A percentile compares a stretch with the other conserved stretches of the same genome.
These are phyloP conservation scores for Barbarea vulgaris DNA, from an alignment of 345 rosid genomes.

Conservation along the genomic window DNA sequence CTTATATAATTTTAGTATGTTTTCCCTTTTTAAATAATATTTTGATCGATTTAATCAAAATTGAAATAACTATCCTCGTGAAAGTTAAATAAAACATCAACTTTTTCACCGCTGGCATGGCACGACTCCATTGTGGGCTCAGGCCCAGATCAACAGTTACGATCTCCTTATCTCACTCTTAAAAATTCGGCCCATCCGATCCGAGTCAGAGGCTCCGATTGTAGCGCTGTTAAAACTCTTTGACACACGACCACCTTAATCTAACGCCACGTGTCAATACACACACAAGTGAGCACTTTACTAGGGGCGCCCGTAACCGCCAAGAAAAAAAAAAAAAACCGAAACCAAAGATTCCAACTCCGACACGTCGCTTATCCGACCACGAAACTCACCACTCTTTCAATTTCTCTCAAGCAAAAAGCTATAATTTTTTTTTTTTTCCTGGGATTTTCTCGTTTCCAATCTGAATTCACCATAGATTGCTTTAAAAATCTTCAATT, in stretches of 20 bases:
- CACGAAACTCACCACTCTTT: constrained; percentile 18
- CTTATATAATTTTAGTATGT: too few species aligned
- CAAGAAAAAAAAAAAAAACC: not conserved
- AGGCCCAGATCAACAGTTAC: not conserved
- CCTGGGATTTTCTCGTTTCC: not conserved
- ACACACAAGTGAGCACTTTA: not conserved
- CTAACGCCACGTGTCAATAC: constrained; percentile 15
- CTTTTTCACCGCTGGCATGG: not conserved
- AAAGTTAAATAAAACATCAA: not conserved
- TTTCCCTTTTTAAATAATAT: too few species aligned
- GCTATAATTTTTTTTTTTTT: not conserved
- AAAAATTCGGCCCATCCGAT: not conserved
- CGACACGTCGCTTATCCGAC: constrained; percentile 29
- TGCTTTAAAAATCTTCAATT: not conserved
- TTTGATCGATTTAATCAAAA: too few species aligned
- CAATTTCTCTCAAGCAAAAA: not conserved
- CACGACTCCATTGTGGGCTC: not conserved
- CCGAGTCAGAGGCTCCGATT: constrained; percentile 19
- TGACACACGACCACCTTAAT: constrained; percentile 11
- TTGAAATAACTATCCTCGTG: too few species aligned
- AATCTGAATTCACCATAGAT: not conserved
- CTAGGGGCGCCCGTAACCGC: constrained; percentile 24
- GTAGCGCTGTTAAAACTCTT: not conserved
- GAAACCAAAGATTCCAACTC: constrained; percentile 13
- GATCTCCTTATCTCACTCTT: not conserved